Percentiles rank a stretch among this genome's conserved stretches.
Evolutionary conservation across 176 grass and related monocot genomes (phyloP).

Genomic region (Bothriochloa decipiens): DNA sequence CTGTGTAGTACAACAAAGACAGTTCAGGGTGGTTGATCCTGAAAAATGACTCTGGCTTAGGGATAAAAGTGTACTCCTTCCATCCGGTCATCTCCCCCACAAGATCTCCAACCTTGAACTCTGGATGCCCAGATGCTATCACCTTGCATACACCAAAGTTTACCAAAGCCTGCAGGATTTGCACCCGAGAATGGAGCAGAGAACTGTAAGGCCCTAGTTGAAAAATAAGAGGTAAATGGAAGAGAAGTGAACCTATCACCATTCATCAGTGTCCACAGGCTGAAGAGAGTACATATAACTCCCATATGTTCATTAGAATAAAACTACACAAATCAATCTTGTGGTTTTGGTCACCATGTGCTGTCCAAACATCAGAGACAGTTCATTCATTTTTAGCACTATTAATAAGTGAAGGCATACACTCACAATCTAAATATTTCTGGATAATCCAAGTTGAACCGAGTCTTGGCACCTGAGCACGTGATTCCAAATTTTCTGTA

Average conservation of each 20-base stretch:
- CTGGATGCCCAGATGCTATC: constrained; percentile 51
- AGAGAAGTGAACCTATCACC: neutral
- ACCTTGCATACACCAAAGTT: constrained; percentile 63
- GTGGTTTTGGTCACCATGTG: too few relatives aligned
- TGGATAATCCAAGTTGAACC: too few relatives aligned
- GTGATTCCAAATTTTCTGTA: too few relatives aligned
- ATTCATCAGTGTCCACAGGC: too few relatives aligned
- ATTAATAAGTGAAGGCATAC: too few relatives aligned
- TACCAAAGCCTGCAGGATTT: neutral
- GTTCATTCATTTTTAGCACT: too few relatives aligned
- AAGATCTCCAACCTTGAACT: constrained; percentile 52
- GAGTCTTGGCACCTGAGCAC: too few relatives aligned
- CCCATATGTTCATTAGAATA: too few relatives aligned
- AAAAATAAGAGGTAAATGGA: neutral
- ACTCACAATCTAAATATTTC: too few relatives aligned
- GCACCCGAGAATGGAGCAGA: neutral
- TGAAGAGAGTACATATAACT: neutral
- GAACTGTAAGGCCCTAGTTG: neutral
- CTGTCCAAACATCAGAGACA: too few relatives aligned
- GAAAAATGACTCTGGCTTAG: constrained; percentile 43
- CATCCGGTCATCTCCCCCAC: constrained; percentile 59
- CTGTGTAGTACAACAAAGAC: constrained; percentile 66
- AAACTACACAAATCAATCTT: too few relatives aligned
- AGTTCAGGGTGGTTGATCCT: constrained; percentile 68
- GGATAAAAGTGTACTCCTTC: constrained; percentile 69